Base-by-base conservation (phyloP, 2,329 filamentous ascomycete genomes). In the Nigrospora oryzae region DNA sequence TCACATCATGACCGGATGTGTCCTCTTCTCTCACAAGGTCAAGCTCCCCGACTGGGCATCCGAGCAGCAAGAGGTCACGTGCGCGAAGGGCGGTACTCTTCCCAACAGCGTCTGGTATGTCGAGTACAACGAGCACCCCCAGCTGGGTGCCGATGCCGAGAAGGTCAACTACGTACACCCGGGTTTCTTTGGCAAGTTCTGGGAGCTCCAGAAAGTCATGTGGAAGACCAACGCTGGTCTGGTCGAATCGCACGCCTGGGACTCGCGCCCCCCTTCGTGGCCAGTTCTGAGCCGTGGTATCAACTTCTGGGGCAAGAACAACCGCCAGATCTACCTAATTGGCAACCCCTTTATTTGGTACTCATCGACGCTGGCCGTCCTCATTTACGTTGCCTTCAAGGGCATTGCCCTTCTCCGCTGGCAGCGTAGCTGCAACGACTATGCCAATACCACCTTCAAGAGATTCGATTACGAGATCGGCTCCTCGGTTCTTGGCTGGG, bases 51-150 rank as follows among this genome's bases (percentile, higher is more conserved):
- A 95, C 3, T 98, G 93, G 93, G 93, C 87, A 39, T 98, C 85
- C 43, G 93, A 97, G 65, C 93, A 98, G 65, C 93, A 98, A 65
- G 93, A 98, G 67, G 93, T 98, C n/a, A 97, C 91, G 16, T 98
- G 93, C 61, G 93, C 93, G 8, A 85, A 83, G 55, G 84, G 87
- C 40, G 93, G 89, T 55, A 95, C 89, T 50, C 71, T 96, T 34
- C 93, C 93, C 45, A 98, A 98, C 77, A 95, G 89, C 58, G 69
- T 98, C 54, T 98, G 93, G 93, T 97, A 96, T 59, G 74, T 98
- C 50, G 93, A 98, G 67, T 80, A 81, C 53, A 98, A 98, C 63
- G 76, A 83, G 49, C 93, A 97, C 59, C 86, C 89, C 11, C 71
- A 79, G 57, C 77, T 96, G 43, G 79, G 80, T 17, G 74, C 75